Evolutionary conservation across 2,329 filamentous ascomycete species (phyloP), one percentile per base, ranked within the genome.

Genomic region (Penicillium verrucosum): DNA sequence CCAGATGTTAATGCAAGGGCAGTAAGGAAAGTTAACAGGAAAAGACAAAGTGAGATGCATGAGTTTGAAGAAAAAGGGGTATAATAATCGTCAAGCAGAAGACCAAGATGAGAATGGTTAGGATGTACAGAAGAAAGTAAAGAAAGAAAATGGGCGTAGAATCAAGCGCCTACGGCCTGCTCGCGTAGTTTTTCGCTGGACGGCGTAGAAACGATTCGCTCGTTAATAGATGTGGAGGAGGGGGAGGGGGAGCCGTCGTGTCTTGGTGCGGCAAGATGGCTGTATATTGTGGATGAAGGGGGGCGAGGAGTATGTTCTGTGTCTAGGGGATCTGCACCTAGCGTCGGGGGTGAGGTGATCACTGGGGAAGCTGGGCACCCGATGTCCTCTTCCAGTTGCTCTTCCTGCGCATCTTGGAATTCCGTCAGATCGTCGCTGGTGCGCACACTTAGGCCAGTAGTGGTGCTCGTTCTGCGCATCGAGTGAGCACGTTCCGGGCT

Each of bases 391-490:
- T 61, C 55, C 18, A 49, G 56, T 16, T 67, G 38, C 12, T 59
- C 45, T 27, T 65, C 58, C 1, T 58, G 63, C 12, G 65, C 65
- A 23, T 69, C 69, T 34, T 59, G 64, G 55, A 63, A 60, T 16
- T 67, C 65, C 1, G 58, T 47, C 1, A 59, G 49, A 25, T 67
- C 68, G 25, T 70, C 70, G 7, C 62, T 58, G 48, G 59, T 66
- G 43, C 60, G 65, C 27, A 67, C 43, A 65, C 86, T 89, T 64
- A 81, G 78, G 1, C 85, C 85, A 3, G 87, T 89, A 18, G 85
- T 83, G 11, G 86, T 88, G 72, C 85, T 89, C 14, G 81, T 80
- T 62, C 86, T 89, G 21, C 85, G 82, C 16, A 81, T 77, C 2
- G 87, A 90, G 41, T 79, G 83, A 32, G 85, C 81, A 18, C 85